phyloP scores from a whole-genome alignment of 805 yeast genomes.

The Kluyveromyces lactis region DNA sequence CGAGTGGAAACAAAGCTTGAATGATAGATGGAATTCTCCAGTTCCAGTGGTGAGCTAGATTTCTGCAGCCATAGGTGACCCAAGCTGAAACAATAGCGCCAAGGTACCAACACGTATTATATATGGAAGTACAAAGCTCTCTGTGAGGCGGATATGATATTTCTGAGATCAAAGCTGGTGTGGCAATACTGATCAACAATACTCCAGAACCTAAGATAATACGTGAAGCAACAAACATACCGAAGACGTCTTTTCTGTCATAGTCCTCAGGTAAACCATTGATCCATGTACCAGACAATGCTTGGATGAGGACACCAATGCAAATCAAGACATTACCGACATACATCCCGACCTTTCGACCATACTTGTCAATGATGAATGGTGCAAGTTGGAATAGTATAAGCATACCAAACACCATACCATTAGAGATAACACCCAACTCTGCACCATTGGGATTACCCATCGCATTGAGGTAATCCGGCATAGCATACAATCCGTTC shows the following conservation, averaged over 20 bases:
- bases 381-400: constrained; percentile 26
- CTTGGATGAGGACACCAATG: constrained; percentile 8
- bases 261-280: not conserved
- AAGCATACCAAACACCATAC: constrained; percentile 36
- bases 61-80: no score
- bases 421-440: constrained; percentile 36
- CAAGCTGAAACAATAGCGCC: constrained; percentile 49
- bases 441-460: constrained; percentile 33
- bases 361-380: no score
- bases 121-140: constrained; percentile 36
- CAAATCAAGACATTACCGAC: constrained; percentile 19
- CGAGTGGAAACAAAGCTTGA: constrained; percentile 41
- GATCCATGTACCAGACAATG: constrained; percentile 10
- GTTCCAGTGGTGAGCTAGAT: no score
- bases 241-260: constrained; percentile 6
- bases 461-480: constrained; percentile 34
- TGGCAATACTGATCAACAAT: constrained; percentile 34
- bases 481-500: constrained; percentile 42
- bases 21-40: no score
- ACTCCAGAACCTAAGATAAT: constrained; percentile 42
- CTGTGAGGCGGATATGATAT: no score
- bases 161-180: no score
- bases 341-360: constrained; percentile 28
- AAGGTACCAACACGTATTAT: constrained; percentile 44
- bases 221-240: constrained; percentile 37